Evolutionary conservation across 768 basidiomycete species (phyloP), one percentile per base, ranked within the genome.

Genomic region (Boletus sp.): DNA sequence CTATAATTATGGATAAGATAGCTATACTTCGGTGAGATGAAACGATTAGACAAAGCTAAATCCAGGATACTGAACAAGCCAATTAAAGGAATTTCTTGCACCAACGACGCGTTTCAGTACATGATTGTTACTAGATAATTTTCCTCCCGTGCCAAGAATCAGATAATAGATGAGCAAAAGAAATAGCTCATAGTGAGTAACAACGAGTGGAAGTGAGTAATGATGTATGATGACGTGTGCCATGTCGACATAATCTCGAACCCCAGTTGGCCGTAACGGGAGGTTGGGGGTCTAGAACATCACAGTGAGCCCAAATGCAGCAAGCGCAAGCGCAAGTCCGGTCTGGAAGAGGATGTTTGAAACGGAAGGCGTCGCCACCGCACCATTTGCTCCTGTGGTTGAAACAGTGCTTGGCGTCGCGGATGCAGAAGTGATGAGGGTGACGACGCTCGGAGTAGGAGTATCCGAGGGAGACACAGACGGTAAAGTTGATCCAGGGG

Each of bases 251-350:
- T 44, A 24, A 24, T 24, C 24, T 24, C 3, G 24, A 24, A 24
- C 24, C 24, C 24, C 2, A 24, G 24, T 24, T 24, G 24, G 1
- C 1, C 24, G 24, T 3, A 33, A 33, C 33, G 8, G 4, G 33
- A 11, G 33, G 11, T 7, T 33, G 32, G 28, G 17, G 30, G 40
- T 41, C 56, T 72, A 71, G 47, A 62, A 55, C 49, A 60, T 33
- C 20, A 52, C 17, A 3, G 29, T 3, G 52, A 71, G 67, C 10
- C 62, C 63, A 36, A 68, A 5, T 3, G 59, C 64, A 30, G 65
- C 60, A 10, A 67, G 35, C n/a, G 50, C 58, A 8, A 71, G 61
- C 5, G 35, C 58, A 18, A 67, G 54, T 44, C 45, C 60, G 17
- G 62, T 54, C 41, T 56, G 67, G 50, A 57, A 57, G 55, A 62